Evolutionary conservation across 2,329 filamentous ascomycete genomes (phyloP).

Genomic region (Talaromyces sp.): DNA sequence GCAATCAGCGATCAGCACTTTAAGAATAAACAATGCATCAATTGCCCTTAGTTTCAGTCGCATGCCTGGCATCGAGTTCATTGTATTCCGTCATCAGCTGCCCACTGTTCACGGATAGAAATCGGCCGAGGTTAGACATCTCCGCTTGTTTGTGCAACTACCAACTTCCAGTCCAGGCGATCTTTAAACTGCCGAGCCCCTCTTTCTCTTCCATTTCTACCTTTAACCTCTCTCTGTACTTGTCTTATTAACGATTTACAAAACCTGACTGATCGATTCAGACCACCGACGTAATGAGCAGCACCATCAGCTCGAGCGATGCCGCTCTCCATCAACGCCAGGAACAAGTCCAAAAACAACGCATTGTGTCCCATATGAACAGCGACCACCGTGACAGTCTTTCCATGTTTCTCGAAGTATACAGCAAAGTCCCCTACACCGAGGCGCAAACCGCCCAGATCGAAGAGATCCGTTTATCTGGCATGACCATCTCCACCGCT

Average conservation of each 20-base stretch:
- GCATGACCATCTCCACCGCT: constrained; percentile 59
- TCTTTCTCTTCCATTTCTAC: not conserved
- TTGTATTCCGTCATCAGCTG: not conserved
- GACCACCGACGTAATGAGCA: not conserved
- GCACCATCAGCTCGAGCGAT: not conserved
- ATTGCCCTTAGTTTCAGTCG: not conserved
- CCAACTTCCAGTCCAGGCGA: not conserved
- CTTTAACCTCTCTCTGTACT: too few species aligned
- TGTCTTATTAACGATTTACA: too few species aligned
- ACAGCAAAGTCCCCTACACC: constrained; percentile 55
- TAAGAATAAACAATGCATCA: not conserved
- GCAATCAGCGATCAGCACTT: not conserved
- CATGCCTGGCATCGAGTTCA: not conserved
- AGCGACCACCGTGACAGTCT: constrained; percentile 73
- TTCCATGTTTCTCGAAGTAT: constrained; percentile 72
- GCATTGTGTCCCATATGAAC: constrained; percentile 84
- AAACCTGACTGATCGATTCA: not conserved
- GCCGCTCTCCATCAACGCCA: not conserved
- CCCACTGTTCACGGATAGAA: not conserved
- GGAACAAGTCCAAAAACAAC: constrained; percentile 46
- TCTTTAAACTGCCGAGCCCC: not conserved
- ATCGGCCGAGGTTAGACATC: not conserved
- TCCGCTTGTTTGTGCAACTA: not conserved
- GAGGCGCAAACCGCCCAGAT: constrained; percentile 60
- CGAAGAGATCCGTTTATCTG: constrained; percentile 61